Evolutionary conservation across 2,329 filamentous ascomycete species (phyloP), one percentile per base, ranked within the genome.

Genomic region (Hymenoscyphus infarciens): DNA sequence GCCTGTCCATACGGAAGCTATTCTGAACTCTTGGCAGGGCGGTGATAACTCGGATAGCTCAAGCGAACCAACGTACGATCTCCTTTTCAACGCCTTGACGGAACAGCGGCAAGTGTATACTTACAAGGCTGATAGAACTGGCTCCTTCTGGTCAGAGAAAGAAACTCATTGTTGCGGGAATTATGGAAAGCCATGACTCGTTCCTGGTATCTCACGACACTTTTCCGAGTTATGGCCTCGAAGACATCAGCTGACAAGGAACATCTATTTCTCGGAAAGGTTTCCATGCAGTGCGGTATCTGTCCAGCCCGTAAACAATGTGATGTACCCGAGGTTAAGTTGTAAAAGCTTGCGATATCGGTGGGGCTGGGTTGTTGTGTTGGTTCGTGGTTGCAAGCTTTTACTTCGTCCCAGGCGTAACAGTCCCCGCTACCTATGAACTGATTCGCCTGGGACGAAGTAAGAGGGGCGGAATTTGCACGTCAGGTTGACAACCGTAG

Each of bases 21-120:
- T 45, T 56, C 53, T 55, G 49, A 63, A 35, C 31, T 64, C 63
- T 67, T 69, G 67, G 65, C 65, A 66, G 10, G 38, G 33, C 65
- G 64, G 68, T 56, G 66, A 69, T 68, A 65, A 63, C 52, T 69
- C 68, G 68, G 58, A 42, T n/a, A 27, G n/a, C 29, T 59, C 19
- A 45, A 55, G 38, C 27, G n/a, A 49, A n/a, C 57, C 57, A 49
- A 56, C 39, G 22, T 52, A 59, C 25, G 27, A 42, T 38, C 27
- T 39, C 39, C 58, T 61, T 56, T 64, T 38, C 25, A 45, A 62
- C 56, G 57, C 49, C 54, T 27, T 35, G 39, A 53, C 57, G 64
- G 13, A 38, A 1, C 31, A 52, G 54, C 54, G 56, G 64, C 49
- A 61, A 53, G 39, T 59, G 45, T 54, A 55, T 59, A 42, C 57